Evolutionary conservation across 2,329 filamentous ascomycete genomes (phyloP).

Genomic region (Fusarium buxicola): DNA sequence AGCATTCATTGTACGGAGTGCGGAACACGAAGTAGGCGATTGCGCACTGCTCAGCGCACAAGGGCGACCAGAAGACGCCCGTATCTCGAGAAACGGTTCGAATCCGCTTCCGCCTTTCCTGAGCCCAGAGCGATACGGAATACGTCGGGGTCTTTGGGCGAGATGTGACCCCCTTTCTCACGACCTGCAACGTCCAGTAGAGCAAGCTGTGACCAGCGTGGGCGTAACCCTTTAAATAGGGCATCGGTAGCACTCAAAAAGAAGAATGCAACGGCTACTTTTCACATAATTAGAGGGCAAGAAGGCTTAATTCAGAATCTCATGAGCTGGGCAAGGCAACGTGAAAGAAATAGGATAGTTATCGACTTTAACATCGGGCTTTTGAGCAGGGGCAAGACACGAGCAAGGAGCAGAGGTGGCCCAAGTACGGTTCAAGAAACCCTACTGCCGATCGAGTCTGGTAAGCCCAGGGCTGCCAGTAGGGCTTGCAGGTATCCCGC

Average conservation of each 20-base stretch:
- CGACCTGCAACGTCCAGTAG: neutral
- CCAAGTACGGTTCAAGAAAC: constrained; percentile 22
- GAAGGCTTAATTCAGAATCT: neutral
- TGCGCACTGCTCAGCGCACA: constrained; percentile 10
- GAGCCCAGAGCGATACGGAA: constrained; percentile 34
- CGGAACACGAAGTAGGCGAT: constrained; percentile 11
- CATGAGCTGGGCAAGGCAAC: neutral
- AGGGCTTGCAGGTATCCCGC: constrained; percentile 16
- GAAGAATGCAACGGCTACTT: neutral
- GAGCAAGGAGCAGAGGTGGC: constrained; percentile 1
- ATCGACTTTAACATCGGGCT: neutral
- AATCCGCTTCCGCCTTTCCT: constrained; percentile 34
- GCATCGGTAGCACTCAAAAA: neutral
- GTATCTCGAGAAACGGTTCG: constrained; percentile 16
- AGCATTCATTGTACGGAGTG: too few relatives aligned
- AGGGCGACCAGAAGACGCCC: constrained; percentile 2
- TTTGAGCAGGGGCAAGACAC: constrained; percentile 25
- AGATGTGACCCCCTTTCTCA: constrained; percentile 29
- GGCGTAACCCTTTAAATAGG: neutral
- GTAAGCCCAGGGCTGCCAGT: constrained; percentile 17
- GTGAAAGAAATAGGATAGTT: neutral
- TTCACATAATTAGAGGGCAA: neutral
- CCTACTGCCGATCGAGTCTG: constrained; percentile 43
- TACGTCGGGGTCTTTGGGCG: constrained; percentile 28
- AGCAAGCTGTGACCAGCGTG: constrained; percentile 1